Base-by-base conservation (phyloP, 2,329 filamentous ascomycete genomes). In the Ophiocordyceps camponoti-rufipedis region DNA sequence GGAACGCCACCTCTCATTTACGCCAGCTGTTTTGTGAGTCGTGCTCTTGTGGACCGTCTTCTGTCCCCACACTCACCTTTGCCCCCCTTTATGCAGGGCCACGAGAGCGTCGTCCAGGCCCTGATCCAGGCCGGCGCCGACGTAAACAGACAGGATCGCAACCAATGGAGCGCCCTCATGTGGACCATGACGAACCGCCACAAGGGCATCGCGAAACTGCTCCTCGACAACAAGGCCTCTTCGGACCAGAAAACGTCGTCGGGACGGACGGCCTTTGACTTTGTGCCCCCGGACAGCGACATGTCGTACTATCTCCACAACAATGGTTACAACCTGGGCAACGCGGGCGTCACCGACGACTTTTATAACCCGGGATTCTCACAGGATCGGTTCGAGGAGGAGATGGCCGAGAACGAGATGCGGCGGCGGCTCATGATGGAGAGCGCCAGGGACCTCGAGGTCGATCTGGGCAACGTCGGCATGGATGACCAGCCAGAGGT, bases 101-200 rank as follows among this genome's bases (percentile, higher is more conserved):
- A 98, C 60, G 85, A 93, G 62, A 75, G 81, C 42, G 88, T 94
- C 4, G 91, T 96, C 23, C 74, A 82, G 48, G 78, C 82, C 35
- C 73, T 98, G 44, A 76, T 98, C 45, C 76, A 86, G 48, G 85
- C 86, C 10, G 88, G 89, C 23, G 89, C 82, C 38, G 76, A 86
- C 55, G 87, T 96, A 45, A 87, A 98, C 64, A 82, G 82, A 55
- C 89, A 96, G 62, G 91, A 98, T 59, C 84, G 82, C 50, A 96
- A 96, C 58, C 82, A 93, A 58, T 98, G 91, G 91, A 96, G 85
- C 56, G 85, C 91, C 13, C 71, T 98, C 49, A 98, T 98, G 88
- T 98, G 91, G 91, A 89, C 91, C 44, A 96, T 96, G 85, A 98
- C 91, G 46, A 98, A 98, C 62, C 72, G 88, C 47, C 91, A 98